Percentiles rank a stretch among this genome's conserved stretches.
These are phyloP conservation scores for Fusarium piperis DNA, from an alignment of 2,329 filamentous ascomycete species.

Conservation along the genomic window DNA sequence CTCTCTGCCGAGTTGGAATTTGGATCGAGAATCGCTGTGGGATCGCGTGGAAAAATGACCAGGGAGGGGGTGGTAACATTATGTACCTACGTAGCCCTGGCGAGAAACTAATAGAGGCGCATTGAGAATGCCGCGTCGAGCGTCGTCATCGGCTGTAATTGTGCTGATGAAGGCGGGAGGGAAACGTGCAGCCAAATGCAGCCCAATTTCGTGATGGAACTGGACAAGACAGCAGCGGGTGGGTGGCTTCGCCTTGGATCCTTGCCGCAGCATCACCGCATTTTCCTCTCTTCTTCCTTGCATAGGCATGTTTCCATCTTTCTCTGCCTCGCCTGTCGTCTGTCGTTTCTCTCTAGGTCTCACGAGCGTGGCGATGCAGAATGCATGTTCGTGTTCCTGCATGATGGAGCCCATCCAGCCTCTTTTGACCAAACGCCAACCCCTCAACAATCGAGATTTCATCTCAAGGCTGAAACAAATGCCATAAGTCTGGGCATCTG, in stretches of 20 bases:
- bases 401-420: conserved; percentile 2
- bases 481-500: conserved; percentile 6
- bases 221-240: background rate
- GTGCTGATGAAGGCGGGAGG: conserved; percentile 2
- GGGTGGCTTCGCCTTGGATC: background rate
- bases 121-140: conserved; percentile 28
- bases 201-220: background rate
- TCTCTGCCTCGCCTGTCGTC: background rate
- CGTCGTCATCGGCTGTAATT: conserved; percentile 33
- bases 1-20: background rate
- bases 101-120: conserved; percentile 3
- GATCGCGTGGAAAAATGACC: conserved; percentile 13
- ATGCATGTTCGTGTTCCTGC: conserved; percentile 14
- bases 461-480: conserved; percentile 31
- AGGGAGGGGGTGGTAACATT: conserved; percentile 18
- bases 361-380: conserved; percentile 3
- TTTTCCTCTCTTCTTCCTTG: background rate
- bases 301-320: background rate
- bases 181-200: background rate
- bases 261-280: background rate
- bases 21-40: conserved; percentile 28
- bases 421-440: conserved; percentile 6
- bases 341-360: background rate
- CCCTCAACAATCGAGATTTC: conserved; percentile 31
- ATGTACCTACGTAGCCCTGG: conserved; percentile 5